Evolutionary conservation across 768 basidiomycete species (phyloP).

Genomic region (Fomitopsis serialis): DNA sequence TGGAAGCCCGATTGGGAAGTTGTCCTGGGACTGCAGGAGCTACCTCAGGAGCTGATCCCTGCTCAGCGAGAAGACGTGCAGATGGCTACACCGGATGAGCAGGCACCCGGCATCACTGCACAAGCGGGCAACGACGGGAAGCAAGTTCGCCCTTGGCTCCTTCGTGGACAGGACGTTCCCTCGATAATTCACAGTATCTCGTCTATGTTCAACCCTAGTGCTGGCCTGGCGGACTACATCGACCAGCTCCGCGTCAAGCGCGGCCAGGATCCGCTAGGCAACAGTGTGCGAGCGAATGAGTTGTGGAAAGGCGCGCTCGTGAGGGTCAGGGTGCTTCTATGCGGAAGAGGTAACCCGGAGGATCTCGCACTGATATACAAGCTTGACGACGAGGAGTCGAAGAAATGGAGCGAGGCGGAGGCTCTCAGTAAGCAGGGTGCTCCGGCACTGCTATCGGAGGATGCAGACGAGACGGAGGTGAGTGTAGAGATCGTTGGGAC

Average conservation of each 20-base stretch:
- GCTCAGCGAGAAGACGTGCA: slow-evolving; percentile 48
- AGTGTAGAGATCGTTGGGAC: not conserved
- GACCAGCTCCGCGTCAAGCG: slow-evolving; percentile 58
- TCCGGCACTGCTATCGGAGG: slow-evolving; percentile 10
- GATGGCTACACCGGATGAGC: not conserved
- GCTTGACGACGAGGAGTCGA: slow-evolving; percentile 49
- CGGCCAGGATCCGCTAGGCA: slow-evolving; percentile 34
- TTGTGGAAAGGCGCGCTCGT: slow-evolving; percentile 62
- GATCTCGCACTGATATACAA: slow-evolving; percentile 73
- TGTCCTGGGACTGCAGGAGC: slow-evolving; percentile 47
- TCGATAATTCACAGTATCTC: slow-evolving; percentile 39
- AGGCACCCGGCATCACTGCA: slow-evolving; percentile 2
- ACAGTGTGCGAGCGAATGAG: slow-evolving; percentile 30
- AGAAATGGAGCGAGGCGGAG: slow-evolving; percentile 38
- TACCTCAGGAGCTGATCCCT: slow-evolving; percentile 35
- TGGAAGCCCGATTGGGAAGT: slow-evolving; percentile 75
- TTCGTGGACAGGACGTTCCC: slow-evolving; percentile 50
- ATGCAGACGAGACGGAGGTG: slow-evolving; percentile 27
- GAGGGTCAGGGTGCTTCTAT: slow-evolving; percentile 56
- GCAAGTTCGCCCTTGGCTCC: slow-evolving; percentile 53
- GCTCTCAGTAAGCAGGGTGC: slow-evolving; percentile 18
- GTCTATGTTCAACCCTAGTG: slow-evolving; percentile 34
- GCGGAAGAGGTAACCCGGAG: slow-evolving; percentile 63
- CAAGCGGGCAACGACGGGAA: slow-evolving; percentile 7
- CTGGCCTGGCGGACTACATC: slow-evolving; percentile 46